Base-by-base conservation (phyloP, 306 rosid genomes). In the Sechiopsis laciniata region DNA sequence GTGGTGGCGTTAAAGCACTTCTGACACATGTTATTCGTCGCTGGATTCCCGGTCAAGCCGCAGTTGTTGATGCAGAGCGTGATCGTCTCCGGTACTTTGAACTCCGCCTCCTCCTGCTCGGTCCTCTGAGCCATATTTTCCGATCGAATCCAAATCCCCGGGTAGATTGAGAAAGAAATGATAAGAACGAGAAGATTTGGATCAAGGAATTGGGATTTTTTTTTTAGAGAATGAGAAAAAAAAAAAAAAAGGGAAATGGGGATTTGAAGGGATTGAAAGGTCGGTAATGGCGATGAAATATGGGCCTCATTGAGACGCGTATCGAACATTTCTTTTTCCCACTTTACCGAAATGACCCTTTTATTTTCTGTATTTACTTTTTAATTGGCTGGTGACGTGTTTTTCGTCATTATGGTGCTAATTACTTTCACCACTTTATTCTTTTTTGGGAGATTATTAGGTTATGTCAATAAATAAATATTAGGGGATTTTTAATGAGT, bases 21-120 rank as follows among this genome's bases (percentile, higher is more conserved):
- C 83, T 88, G 96, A 74, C 97, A 93, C 97, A 93, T 88, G 71
- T 90, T 93, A 74, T 88, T 93, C 21, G 89, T 88, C 50, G 97
- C 83, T 0, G 97, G 87, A 76, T 88, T 93, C 0, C 90, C 96
- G 3, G 80, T 85, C 37, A 90, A 86, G 40, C 97, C 97, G 64
- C 98, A 93, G 86, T 93, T 89, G 80, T 91, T 91, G 54, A 87
- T 84, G 86, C 93, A 88, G 21, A 84, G 91, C 14, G 85, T 79
- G 11, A 86, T 78, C 17, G 89, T 80, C 71, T 87, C 93, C 0
- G 86, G 92, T 0, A 91, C 97, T 80, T 91, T 91, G 87, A 87
- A 87, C 64, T 91, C 97, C 42, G 91, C 83, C 81, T 91, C 97
- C 66, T 91, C 97, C 79, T 92, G 84, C 74, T 81, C 97, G 7